A percentile compares a stretch with the other conserved stretches of the same genome.
Conservation (phyloP, 305 asterid genomes). For the Solanum hybrid region DNA sequence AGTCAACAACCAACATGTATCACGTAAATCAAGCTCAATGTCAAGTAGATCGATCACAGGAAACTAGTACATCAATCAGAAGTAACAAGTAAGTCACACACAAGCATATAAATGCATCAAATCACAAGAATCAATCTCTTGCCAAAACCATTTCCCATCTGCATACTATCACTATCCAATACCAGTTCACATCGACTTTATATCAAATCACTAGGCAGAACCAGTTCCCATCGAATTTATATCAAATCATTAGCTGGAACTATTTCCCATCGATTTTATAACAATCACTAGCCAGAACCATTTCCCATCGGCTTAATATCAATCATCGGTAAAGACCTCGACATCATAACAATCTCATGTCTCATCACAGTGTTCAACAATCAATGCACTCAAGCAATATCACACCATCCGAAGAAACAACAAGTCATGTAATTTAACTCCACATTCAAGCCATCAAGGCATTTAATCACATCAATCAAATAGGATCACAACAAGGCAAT, state of each 20-base stretch:
- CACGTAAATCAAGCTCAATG: too few species aligned
- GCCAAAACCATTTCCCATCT: background rate
- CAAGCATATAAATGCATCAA: background rate
- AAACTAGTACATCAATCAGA: too few species aligned
- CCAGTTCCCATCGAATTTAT: background rate
- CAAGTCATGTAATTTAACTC: background rate
- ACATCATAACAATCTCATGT: background rate
- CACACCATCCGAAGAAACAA: background rate
- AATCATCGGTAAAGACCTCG: background rate
- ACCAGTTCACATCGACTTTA: too few species aligned
- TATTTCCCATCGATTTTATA: background rate
- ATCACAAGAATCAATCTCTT: background rate
- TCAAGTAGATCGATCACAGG: too few species aligned
- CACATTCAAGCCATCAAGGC: background rate
- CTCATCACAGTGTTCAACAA: background rate
- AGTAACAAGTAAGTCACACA: too few species aligned
- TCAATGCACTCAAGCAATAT: background rate
- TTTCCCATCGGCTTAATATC: background rate
- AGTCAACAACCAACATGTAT: too few species aligned
- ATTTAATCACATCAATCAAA: background rate
- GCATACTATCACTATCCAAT: background rate
- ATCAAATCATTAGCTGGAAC: background rate
- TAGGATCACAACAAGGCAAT: background rate
- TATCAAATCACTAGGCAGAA: background rate
- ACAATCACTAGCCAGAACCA: background rate